A percentile compares a stretch with the other conserved stretches of the same genome.
These are phyloP conservation scores for Cinchona pubescens DNA, from an alignment of 257 asterid species.

Conservation along the genomic window DNA sequence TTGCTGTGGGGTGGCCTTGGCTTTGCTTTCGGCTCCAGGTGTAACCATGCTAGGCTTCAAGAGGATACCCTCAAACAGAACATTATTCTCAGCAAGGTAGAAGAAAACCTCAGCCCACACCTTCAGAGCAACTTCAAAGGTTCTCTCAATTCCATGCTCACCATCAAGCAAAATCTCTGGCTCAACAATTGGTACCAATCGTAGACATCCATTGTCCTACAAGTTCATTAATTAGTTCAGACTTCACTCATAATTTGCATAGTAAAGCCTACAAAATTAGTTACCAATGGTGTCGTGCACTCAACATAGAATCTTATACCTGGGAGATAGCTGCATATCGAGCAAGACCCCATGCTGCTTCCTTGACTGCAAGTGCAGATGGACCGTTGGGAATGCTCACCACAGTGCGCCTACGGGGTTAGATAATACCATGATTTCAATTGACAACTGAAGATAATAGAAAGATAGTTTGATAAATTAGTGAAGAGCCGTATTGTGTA, in stretches of 20 bases:
- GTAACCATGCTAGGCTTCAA: constrained; percentile 82
- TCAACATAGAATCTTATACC: constrained; percentile 22
- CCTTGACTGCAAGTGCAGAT: constrained; percentile 71
- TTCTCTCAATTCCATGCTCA: constrained; percentile 65
- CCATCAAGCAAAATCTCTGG: constrained; percentile 78
- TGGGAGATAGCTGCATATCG: constrained; percentile 78
- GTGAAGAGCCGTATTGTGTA: background rate
- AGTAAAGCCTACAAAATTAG: background rate
- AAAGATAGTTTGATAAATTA: background rate
- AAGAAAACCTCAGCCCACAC: constrained; percentile 85
- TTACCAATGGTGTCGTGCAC: background rate
- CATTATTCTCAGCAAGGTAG: constrained; percentile 68
- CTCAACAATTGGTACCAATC: constrained; percentile 82
- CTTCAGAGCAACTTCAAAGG: constrained; percentile 60
- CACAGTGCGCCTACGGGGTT: constrained; percentile 56
- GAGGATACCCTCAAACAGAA: constrained; percentile 67
- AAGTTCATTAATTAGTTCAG: constrained; percentile 8
- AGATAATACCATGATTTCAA: background rate
- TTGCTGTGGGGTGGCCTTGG: constrained; percentile 49
- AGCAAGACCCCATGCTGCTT: constrained; percentile 91
- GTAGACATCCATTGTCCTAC: constrained; percentile 76
- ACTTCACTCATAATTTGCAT: background rate
- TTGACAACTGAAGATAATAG: background rate
- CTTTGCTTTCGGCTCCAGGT: constrained; percentile 71
- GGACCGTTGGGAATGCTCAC: constrained; percentile 80